These are phyloP conservation scores for Tolypocladium tundrense DNA, from an alignment of 2,329 filamentous ascomycete species.

Conservation along the genomic window DNA sequence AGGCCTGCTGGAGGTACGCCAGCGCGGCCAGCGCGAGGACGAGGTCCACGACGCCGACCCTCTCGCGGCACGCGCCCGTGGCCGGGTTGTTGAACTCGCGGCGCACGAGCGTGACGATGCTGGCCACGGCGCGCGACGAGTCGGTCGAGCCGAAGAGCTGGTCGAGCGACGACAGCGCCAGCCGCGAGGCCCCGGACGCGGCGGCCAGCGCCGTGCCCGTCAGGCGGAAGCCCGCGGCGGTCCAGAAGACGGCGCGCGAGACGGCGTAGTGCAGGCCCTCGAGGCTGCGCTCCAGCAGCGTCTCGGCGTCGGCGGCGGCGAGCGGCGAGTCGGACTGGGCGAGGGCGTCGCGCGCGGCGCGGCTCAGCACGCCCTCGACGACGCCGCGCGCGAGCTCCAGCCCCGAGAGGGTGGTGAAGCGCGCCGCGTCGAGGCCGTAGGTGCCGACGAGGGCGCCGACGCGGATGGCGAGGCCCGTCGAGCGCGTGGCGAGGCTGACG, in stretches of 20 bases:
- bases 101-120: slow-evolving; percentile 53
- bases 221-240: slow-evolving; percentile 48
- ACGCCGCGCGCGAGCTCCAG: slow-evolving; percentile 45
- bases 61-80: slow-evolving; percentile 48
- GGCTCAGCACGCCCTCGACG: slow-evolving; percentile 42
- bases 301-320: slow-evolving; percentile 42
- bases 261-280: slow-evolving; percentile 47
- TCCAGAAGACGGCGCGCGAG: slow-evolving; percentile 50
- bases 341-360: slow-evolving; percentile 41
- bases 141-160: slow-evolving; percentile 60
- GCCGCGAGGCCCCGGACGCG: slow-evolving; percentile 45
- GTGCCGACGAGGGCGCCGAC: slow-evolving; percentile 41
- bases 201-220: slow-evolving; percentile 44
- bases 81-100: slow-evolving; percentile 55
- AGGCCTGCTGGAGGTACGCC: slow-evolving; percentile 50
- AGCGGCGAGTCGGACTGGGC: slow-evolving; percentile 34
- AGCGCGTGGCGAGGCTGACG: slow-evolving; percentile 50
- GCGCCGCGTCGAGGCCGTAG: slow-evolving; percentile 42
- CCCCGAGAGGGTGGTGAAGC: slow-evolving; percentile 45
- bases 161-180: slow-evolving; percentile 49
- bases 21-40: slow-evolving; percentile 49
- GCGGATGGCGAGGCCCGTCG: slow-evolving; percentile 46
- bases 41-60: slow-evolving; percentile 50
- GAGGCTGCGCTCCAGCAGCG: slow-evolving; percentile 44
- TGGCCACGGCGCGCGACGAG: slow-evolving; percentile 55